Base-by-base conservation (phyloP, 257 asterid genomes). In the Plantago elongata region DNA sequence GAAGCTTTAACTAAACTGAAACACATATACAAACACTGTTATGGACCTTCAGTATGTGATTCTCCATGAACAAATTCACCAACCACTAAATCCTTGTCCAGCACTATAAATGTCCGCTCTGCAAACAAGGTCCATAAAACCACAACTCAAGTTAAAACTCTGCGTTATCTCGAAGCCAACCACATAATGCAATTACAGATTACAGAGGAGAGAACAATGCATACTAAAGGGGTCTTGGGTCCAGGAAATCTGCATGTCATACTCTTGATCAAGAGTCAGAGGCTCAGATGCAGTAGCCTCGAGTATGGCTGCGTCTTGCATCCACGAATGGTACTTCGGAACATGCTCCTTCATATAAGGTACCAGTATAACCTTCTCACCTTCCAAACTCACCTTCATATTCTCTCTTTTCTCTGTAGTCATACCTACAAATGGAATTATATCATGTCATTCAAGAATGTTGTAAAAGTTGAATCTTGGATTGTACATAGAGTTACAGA, bases 201-300 rank as follows among this genome's bases (percentile, higher is more conserved):
- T 34, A 34, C 3, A 34, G 40, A 34, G 38, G 2, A 34, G 40
- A 38, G 72, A 22, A 1, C 22, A 11, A 62, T 37, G 15, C 76
- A 65, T 77, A 91, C 96, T 88, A 16, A 77, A 82, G 50, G 89
- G 83, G 78, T 91, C 96, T 73, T 85, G 94, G 56, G 72, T 68
- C 98, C 98, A 88, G 8, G 95, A 81, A 50, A 86, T 65, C 67
- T 86, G 98, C 98, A 91, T 86, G 16, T 88, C 80, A 47, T 85
- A 91, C 70, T 91, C 98, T 63, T 88, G 82, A 9, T 78, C 76
- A 7, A 88, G 88, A 15, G 90, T 79, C 37, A 91, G 91, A 0
- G 94, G 96, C 75, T 91, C 98, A 5, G 98, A 91, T 4, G 87
- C 98, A 6, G 98, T 91, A 52, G 98, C 95, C 72, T 82, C 85